Base-by-base conservation (phyloP, 345 rosid species). In the Cardiospermum halicacabum region DNA sequence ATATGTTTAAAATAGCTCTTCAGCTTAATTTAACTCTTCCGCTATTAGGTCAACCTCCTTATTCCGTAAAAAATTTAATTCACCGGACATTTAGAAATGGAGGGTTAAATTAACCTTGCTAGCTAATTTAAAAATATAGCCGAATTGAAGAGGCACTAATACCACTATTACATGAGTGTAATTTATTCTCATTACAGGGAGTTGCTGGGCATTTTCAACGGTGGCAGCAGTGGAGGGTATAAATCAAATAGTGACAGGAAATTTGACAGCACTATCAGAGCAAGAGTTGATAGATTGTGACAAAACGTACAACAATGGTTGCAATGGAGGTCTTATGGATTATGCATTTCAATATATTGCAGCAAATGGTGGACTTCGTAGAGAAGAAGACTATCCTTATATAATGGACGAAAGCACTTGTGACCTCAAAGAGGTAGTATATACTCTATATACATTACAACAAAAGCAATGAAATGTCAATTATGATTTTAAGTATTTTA, bases 131-230 rank as follows among this genome's bases (percentile, higher is more conserved):
- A n/a, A n/a, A n/a, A n/a, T n/a, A n/a, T n/a, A n/a, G n/a, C n/a
- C n/a, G n/a, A n/a, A n/a, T n/a, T n/a, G n/a, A n/a, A n/a, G n/a
- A n/a, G n/a, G n/a, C n/a, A n/a, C n/a, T n/a, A n/a, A n/a, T n/a
- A n/a, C n/a, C n/a, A n/a, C n/a, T n/a, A n/a, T n/a, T n/a, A n/a
- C n/a, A n/a, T n/a, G n/a, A n/a, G n/a, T 43, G n/a, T 43, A 43
- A 13, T 5, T 54, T 4, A 11, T 19, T 18, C 5, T 27, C 12
- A 21, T 11, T 79, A 60, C 70, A 82, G 86, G 86, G 43, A 86
- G 89, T 70, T 84, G 87, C 18, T 82, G 89, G 89, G 89, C 92
- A 2, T 86, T 86, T 64, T 86, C 89, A 2, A 80, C 87, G 0
- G 86, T 84, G 25, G 92, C 87, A 4, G 81, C 92, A 1, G 79